phyloP scores from a whole-genome alignment of 208 protist genomes.

The Wallacemonas sp. region DNA sequence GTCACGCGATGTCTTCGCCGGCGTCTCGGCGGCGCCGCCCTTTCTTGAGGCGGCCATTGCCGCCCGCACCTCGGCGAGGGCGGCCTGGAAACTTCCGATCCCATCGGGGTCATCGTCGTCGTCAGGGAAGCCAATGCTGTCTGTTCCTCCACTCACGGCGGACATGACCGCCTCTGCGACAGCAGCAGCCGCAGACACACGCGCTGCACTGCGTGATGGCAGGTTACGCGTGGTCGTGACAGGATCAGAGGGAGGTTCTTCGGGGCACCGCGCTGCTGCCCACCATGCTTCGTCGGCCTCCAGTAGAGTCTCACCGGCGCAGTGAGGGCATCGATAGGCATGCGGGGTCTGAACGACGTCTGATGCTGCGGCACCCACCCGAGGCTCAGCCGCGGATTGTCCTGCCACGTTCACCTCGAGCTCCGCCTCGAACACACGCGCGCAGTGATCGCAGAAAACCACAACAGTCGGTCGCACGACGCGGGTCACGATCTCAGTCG shows the following conservation, averaged over 20 bases:
- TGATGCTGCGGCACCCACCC: too few relatives aligned
- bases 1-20: too few relatives aligned
- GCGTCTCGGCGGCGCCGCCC: too few relatives aligned
- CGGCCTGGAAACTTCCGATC: slow-evolving; percentile 6
- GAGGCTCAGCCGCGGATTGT: too few relatives aligned
- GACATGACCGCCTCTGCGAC: background rate
- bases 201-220: background rate
- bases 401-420: background rate
- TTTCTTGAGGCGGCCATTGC: slow-evolving; percentile 25
- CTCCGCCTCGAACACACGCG: background rate
- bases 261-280: background rate
- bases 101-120: slow-evolving; percentile 20
- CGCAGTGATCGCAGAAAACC: background rate
- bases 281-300: slow-evolving; percentile 9
- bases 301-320: background rate
- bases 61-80: slow-evolving; percentile 22
- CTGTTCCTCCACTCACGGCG: slow-evolving; percentile 22
- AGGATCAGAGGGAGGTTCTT: background rate
- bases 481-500: slow-evolving; percentile 9
- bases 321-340: slow-evolving; percentile 13
- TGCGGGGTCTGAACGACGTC: too few relatives aligned
- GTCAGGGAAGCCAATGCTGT: slow-evolving; percentile 32
- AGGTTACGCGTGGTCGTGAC: background rate
- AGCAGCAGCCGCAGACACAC: background rate
- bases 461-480: slow-evolving; percentile 5